Evolutionary conservation across 2,329 filamentous ascomycete species (phyloP).

Genomic region (Davidsoniella eucalypti): DNA sequence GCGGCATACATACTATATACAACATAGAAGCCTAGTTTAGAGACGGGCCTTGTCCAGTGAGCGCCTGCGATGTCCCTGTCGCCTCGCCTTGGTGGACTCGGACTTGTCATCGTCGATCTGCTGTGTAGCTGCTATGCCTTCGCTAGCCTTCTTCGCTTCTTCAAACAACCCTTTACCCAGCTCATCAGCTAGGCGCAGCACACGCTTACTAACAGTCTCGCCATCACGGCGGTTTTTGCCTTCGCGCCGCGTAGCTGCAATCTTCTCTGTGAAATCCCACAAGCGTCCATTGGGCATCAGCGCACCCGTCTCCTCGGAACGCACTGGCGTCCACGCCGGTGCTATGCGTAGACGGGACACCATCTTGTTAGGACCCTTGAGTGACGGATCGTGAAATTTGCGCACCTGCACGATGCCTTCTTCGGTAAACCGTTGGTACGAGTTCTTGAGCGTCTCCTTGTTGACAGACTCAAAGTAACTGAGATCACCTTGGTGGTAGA

Average conservation of each 20-base stretch:
- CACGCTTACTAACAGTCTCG: conserved; percentile 68
- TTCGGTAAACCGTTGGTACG: conserved; percentile 73
- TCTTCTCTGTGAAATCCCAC: conserved; percentile 85
- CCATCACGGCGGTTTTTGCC: conserved; percentile 95
- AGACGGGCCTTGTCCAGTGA: conserved; percentile 26
- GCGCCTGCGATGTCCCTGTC: conserved; percentile 31
- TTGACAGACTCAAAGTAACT: conserved; percentile 98
- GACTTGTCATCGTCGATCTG: conserved; percentile 20
- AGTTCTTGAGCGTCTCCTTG: conserved; percentile 92
- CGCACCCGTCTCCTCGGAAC: conserved; percentile 42
- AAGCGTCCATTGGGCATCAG: conserved; percentile 58
- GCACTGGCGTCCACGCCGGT: conserved; percentile 55
- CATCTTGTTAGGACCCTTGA: conserved; percentile 25
- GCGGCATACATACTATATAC: not conserved
- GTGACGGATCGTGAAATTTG: conserved; percentile 43
- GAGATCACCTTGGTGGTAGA: conserved; percentile 94
- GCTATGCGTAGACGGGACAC: conserved; percentile 50
- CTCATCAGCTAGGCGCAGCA: conserved; percentile 58
- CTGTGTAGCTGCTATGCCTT: conserved; percentile 31
- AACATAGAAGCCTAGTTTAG: not conserved
- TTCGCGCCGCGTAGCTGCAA: conserved; percentile 67
- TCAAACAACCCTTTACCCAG: conserved; percentile 57
- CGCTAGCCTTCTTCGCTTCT: conserved; percentile 26
- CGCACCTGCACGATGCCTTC: conserved; percentile 72
- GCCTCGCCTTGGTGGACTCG: conserved; percentile 26